Evolutionary conservation across 1,284 basidiomycete species (phyloP).

Genomic region (Takashimella koratensis): DNA sequence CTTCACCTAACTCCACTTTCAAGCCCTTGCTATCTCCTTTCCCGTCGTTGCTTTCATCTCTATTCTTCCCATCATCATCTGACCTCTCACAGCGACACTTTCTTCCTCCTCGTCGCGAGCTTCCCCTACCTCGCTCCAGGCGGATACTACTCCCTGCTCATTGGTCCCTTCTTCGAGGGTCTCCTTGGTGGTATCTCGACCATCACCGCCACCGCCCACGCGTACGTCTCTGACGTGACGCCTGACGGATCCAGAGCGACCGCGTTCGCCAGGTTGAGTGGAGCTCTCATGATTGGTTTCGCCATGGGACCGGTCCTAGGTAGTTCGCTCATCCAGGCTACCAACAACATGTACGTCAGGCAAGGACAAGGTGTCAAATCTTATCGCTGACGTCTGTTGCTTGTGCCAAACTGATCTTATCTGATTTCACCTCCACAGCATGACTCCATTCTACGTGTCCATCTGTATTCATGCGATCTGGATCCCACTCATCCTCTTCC

Average conservation of each 20-base stretch:
- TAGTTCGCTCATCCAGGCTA: slow-evolving; percentile 62
- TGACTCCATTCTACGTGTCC: slow-evolving; percentile 70
- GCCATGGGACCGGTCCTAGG: slow-evolving; percentile 69
- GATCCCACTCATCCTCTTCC: slow-evolving; percentile 55
- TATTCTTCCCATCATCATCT: not conserved
- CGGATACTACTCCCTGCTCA: slow-evolving; percentile 68
- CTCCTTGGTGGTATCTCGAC: slow-evolving; percentile 81
- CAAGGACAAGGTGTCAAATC: slow-evolving; percentile 24
- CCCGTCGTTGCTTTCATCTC: too few relatives aligned
- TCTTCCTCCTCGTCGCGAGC: slow-evolving; percentile 72
- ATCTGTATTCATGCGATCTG: slow-evolving; percentile 51
- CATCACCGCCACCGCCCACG: slow-evolving; percentile 69
- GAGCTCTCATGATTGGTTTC: slow-evolving; percentile 58
- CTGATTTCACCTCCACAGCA: slow-evolving; percentile 47
- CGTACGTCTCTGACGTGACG: slow-evolving; percentile 79
- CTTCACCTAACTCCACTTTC: not conserved
- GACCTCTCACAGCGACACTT: slow-evolving; percentile 61
- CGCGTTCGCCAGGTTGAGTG: slow-evolving; percentile 71
- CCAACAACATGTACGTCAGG: slow-evolving; percentile 53
- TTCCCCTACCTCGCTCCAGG: slow-evolving; percentile 64
- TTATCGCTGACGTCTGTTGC: slow-evolving; percentile 14
- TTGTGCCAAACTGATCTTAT: slow-evolving; percentile 22
- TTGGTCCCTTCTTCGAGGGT: slow-evolving; percentile 79
- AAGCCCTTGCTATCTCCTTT: not conserved
- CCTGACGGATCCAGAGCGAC: slow-evolving; percentile 74